Base-by-base conservation (phyloP, 164 flowering plant genomes). In the Houttuynia cordata region DNA sequence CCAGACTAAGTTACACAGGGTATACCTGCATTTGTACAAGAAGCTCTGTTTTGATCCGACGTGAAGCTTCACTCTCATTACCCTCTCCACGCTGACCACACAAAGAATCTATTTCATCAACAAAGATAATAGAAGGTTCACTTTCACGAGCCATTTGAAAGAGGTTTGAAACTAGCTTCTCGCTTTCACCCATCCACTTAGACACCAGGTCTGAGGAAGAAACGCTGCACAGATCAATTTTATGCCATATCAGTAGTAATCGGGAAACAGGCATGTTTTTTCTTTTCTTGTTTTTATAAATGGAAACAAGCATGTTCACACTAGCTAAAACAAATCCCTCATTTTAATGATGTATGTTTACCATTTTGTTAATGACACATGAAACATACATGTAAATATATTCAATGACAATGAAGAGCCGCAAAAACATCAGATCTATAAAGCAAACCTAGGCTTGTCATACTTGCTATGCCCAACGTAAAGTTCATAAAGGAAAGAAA, bases 161-260 rank as follows among this genome's bases (percentile, higher is more conserved):
- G 64, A 93, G 95, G 68, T 85, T 90, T 25, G 99, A 84, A 63
- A 93, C 97, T 66, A 93, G 76, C 79, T 90, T 93, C 78, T 93
- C 99, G 81, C 97, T 93, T 79, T 93, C 97, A 59, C 97, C 99
- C 99, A 93, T 88, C 99, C 99, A 93, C 80, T 93, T 93, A 52
- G 99, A 93, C 24, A 93, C 99, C 67, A 94, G 73, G 64, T 94
- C 97, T 41, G 99, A 94, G 24, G 97, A 94, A 51, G 99, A 94
- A 71, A 94, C 60, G 72, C 99, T 94, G 75, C 61, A 75, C 56
- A 64, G n/a, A 54, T 34, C 24, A 23, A 8, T 3, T 10, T 45
- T 17, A 12, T 1, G 49, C 12, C 49, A 45, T 7, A 45, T 45
- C 13, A 7, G 49, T 12, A 17, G 49, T 7, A 45, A 14, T 10